These are phyloP conservation scores for Alternaria arborescens DNA, from an alignment of 2,329 filamentous ascomycete species.

Conservation along the genomic window DNA sequence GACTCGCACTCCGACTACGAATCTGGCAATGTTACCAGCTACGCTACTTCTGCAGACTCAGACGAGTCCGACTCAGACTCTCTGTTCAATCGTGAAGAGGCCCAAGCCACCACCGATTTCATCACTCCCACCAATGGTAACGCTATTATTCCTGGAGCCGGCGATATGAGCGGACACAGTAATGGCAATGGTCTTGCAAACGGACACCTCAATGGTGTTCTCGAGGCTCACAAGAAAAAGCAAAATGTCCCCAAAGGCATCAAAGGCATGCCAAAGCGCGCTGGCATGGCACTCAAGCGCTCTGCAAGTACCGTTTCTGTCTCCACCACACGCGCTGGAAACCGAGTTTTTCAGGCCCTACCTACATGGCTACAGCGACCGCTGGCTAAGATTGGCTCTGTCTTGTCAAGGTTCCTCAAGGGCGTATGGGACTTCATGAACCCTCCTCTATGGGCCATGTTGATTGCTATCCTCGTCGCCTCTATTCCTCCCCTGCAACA, in stretches of 20 bases:
- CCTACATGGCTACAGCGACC: constrained; percentile 62
- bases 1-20: constrained; percentile 57
- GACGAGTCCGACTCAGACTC: constrained; percentile 41
- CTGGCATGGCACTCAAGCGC: constrained; percentile 29
- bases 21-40: constrained; percentile 57
- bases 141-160: constrained; percentile 49
- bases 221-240: constrained; percentile 28
- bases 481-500: constrained; percentile 83
- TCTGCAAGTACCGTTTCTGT: constrained; percentile 33
- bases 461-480: constrained; percentile 87
- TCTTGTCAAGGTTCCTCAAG: constrained; percentile 62
- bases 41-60: constrained; percentile 44
- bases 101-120: constrained; percentile 41
- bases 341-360: constrained; percentile 58
- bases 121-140: constrained; percentile 61
- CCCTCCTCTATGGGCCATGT: constrained; percentile 96
- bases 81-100: constrained; percentile 40
- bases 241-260: constrained; percentile 41
- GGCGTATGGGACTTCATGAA: constrained; percentile 97
- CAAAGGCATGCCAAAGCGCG: constrained; percentile 47
- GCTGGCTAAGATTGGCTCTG: constrained; percentile 55
- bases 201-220: constrained; percentile 48
- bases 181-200: constrained; percentile 49
- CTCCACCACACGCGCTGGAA: constrained; percentile 43
- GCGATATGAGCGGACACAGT: constrained; percentile 50